Base-by-base conservation (phyloP, 805 yeast genomes). In the Lipomyces sp. region DNA sequence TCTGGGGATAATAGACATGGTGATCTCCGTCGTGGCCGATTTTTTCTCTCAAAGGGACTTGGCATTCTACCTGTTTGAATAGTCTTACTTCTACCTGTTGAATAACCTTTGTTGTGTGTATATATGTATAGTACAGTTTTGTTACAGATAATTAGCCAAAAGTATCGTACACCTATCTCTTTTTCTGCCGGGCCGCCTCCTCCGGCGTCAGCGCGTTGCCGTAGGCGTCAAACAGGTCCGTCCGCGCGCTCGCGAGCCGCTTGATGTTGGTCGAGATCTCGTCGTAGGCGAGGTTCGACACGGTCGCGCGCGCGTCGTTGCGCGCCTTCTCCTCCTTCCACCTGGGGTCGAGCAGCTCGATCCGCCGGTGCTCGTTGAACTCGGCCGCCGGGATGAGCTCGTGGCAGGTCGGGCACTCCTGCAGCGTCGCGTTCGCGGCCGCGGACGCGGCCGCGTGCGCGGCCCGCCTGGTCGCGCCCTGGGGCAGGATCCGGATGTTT, bases 341-440 rank as follows among this genome's bases (percentile, higher is more conserved):
- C 58, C 79, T 73, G 2, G 96, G 95, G 66, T 90, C 95, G 39
- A 90, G 69, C 33, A 86, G 70, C 48, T 84, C 70, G 14, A 81
- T 77, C 52, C 79, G 77, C 58, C 90, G 71, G 65, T 91, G 97
- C 54, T 75, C 77, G 36, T 68, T 64, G 63, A 84, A 87, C 55
- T 82, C 71, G 37, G 75, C 73, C 59, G 85, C 93, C 0, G 90
- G 84, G 1, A 90, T 76, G 63, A 75, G 61, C 61, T 80, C 76
- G 1, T 83, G 83, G 0, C 96, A 86, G 36, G 86, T 72, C n/a
- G 96, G 96, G 63, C 96, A 87, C 56, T 72, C 75, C 36, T 89
- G 76, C 41, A 70, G 58, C 7, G 65, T 69, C 50, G 69, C 76
- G 6, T 23, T 34, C 19, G 36, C 41, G 21, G 45, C 44, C 18